Evolutionary conservation across 257 asterid species (phyloP).

Genomic region (Anisodus acutangulus): DNA sequence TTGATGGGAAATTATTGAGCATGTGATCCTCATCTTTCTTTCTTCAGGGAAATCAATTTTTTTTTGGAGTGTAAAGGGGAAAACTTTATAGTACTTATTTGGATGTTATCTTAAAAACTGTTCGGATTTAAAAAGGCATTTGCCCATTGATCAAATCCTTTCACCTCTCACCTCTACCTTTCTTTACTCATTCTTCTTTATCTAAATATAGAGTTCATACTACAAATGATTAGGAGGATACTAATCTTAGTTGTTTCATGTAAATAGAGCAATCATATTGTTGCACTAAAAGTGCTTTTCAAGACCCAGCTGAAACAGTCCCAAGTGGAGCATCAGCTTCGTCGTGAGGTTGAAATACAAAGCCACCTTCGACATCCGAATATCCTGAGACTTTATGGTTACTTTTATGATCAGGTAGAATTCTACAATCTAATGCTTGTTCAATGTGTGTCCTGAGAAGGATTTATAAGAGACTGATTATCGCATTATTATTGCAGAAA

Average conservation of each 20-base stretch:
- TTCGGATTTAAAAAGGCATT: not conserved
- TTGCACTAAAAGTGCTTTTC: conserved; percentile 87
- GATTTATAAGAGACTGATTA: conserved; percentile 16
- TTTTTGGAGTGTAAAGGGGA: not conserved
- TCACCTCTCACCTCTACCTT: not conserved
- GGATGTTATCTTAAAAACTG: not conserved
- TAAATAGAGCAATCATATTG: conserved; percentile 84
- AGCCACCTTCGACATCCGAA: conserved; percentile 95
- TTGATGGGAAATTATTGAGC: not conserved
- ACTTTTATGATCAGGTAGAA: conserved; percentile 85
- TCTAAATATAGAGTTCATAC: not conserved
- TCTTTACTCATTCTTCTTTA: not conserved
- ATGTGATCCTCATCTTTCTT: not conserved
- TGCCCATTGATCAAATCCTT: not conserved
- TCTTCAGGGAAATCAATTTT: not conserved
- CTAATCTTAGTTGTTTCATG: conserved; percentile 13
- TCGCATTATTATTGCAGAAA: conserved; percentile 57
- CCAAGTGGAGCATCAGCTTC: conserved; percentile 95
- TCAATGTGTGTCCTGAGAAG: conserved; percentile 16
- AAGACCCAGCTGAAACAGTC: conserved; percentile 90
- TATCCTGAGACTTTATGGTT: conserved; percentile 89
- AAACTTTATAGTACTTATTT: not conserved
- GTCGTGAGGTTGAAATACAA: conserved; percentile 95
- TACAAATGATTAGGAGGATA: not conserved
- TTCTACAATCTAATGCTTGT: conserved; percentile 4